Evolutionary conservation across 2,329 filamentous ascomycete genomes (phyloP), one percentile per base, ranked within the genome.

Genomic region (Ophiocordyceps camponoti-saundersi): DNA sequence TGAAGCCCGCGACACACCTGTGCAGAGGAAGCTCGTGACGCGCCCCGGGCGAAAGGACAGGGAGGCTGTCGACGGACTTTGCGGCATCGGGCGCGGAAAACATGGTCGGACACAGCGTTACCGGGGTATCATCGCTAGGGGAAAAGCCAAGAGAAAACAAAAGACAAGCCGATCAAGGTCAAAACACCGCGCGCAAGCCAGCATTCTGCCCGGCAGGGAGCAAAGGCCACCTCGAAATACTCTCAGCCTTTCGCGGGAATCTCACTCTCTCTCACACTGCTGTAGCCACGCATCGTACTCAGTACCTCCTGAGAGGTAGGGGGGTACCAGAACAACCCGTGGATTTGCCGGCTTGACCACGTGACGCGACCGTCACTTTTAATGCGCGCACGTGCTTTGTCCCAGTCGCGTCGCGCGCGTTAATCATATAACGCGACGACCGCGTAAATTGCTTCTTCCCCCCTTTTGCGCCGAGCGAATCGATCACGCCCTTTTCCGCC

Each of bases 61-160:
- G 69, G 54, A 82, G 63, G 57, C 76, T 81, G 62, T 83, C 79
- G 57, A 78, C 70, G 52, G 79, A 82, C 65, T 78, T 80, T 56
- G 77, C 74, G 53, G 75, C 74, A 53, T 65, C 72, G 46, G 67
- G 59, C 52, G 72, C 73, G 53, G 75, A 70, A 59, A 72, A 77
- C 79, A 82, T 83, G 64, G 61, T 69, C 56, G 55, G 55, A 49
- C 43, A 47, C 49, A 51, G 48, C 49, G 58, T 64, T 72, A 72
- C 61, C 64, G 63, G 59, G 66, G 64, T 68, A 70, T 68, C 70
- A 73, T 73, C 61, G 64, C 69, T 68, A 48, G 44, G 42, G 47
- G 40, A 39, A 49, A 46, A 23, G 47, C 22, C 29, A 21, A 18
- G 42, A 18, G 22, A 39, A 39, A 23, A n/a, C 21, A 36, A 42